Percentiles rank a stretch among this genome's conserved stretches.
phyloP scores from a whole-genome alignment of 2,329 filamentous ascomycete genomes.

The Monascus ruber region DNA sequence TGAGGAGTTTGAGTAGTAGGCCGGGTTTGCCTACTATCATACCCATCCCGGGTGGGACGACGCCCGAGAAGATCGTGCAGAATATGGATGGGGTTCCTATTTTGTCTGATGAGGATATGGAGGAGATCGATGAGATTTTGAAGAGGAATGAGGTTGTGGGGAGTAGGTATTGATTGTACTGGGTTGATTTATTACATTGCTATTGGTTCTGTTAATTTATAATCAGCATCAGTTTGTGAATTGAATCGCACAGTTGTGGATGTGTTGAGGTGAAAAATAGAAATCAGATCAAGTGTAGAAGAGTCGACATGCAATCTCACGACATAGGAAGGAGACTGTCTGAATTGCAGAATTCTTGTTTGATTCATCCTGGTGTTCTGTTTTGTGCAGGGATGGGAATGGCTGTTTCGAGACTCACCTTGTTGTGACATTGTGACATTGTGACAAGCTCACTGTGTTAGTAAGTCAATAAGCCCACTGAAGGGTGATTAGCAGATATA shows the following conservation, averaged over 20 bases:
- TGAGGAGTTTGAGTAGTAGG: conserved; percentile 30
- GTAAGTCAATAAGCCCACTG: too few species aligned
- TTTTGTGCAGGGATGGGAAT: not conserved
- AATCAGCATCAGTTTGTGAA: not conserved
- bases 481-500: too few species aligned
- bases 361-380: conserved; percentile 23
- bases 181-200: not conserved
- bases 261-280: conserved; percentile 1
- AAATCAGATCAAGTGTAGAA: conserved; percentile 38
- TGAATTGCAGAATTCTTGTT: conserved; percentile 37
- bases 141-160: conserved; percentile 32
- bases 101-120: conserved; percentile 29
- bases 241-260: not conserved
- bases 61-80: conserved; percentile 24
- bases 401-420: too few species aligned
- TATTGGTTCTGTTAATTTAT: not conserved
- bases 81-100: conserved; percentile 19
- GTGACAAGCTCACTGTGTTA: too few species aligned
- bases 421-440: too few species aligned
- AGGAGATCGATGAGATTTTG: conserved; percentile 41
- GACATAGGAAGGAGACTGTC: conserved; percentile 27
- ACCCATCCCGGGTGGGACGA: conserved; percentile 27
- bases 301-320: conserved; percentile 35
- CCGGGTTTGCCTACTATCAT: conserved; percentile 34
- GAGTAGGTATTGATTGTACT: conserved; percentile 12